A percentile compares a stretch with the other conserved stretches of the same genome.
Conservation (phyloP, 331 rosid species). For the Quercus lobata region DNA sequence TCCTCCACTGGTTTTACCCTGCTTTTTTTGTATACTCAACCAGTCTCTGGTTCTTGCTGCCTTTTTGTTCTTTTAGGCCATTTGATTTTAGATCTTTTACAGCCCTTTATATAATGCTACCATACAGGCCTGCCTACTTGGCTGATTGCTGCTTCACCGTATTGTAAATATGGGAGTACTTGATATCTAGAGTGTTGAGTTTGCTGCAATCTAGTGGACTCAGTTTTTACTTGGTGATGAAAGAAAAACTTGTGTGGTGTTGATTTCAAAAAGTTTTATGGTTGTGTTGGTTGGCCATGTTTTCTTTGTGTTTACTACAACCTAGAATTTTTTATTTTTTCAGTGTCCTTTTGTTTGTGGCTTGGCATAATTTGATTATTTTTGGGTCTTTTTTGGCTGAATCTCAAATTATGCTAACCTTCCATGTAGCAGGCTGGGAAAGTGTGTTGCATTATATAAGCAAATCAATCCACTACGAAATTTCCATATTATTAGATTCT, state of each 20-base stretch:
- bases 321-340: background rate
- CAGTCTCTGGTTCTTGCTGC: constrained; percentile 37
- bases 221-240: constrained; percentile 17
- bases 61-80: constrained; percentile 19
- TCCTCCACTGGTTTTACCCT: constrained; percentile 30
- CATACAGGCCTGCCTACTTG: constrained; percentile 44
- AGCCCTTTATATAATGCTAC: constrained; percentile 32
- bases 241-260: constrained; percentile 33
- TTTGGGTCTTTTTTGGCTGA: background rate
- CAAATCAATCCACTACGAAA: no score
- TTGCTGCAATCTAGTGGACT: constrained; percentile 33
- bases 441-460: no score
- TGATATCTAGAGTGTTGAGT: constrained; percentile 44
- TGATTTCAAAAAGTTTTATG: background rate
- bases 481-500: no score
- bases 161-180: constrained; percentile 59
- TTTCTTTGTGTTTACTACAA: background rate
- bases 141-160: constrained; percentile 38
- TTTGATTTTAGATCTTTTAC: constrained; percentile 22
- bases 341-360: background rate
- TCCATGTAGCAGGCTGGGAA: background rate
- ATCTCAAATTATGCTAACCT: background rate
- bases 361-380: background rate
- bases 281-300: background rate
- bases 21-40: constrained; percentile 24